A percentile compares a stretch with the other conserved stretches of the same genome.
Evolutionary conservation across 176 grass and related monocot genomes (phyloP).

Genomic region (Zoysia japonica): DNA sequence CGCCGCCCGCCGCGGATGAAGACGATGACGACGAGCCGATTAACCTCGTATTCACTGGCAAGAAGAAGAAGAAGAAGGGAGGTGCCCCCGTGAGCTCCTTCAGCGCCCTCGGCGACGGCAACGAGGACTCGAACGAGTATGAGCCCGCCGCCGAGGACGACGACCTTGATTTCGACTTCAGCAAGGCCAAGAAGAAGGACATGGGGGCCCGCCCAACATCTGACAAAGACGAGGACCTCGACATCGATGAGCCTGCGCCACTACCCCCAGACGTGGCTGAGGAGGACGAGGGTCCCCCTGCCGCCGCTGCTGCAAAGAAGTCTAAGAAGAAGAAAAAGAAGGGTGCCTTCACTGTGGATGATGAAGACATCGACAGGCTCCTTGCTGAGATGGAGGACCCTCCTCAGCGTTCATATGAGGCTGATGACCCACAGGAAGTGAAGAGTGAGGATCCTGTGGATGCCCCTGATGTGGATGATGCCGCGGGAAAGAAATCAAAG

Average conservation of each 20-base stretch:
- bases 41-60: slow-evolving; percentile 75
- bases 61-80: slow-evolving; percentile 91
- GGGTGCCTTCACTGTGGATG: slow-evolving; percentile 55
- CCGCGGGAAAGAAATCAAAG: slow-evolving; percentile 62
- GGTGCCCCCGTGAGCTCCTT: slow-evolving; percentile 33
- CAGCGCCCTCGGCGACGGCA: slow-evolving; percentile 60
- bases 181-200: slow-evolving; percentile 70
- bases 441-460: slow-evolving; percentile 23
- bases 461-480: slow-evolving; percentile 42
- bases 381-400: slow-evolving; percentile 49
- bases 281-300: slow-evolving; percentile 29
- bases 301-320: slow-evolving; percentile 46
- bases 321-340: slow-evolving; percentile 97
- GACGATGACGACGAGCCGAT: slow-evolving; percentile 60
- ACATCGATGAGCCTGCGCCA: slow-evolving; percentile 16
- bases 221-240: slow-evolving; percentile 26
- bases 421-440: slow-evolving; percentile 41
- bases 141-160: slow-evolving; percentile 37
- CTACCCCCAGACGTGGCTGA: background rate
- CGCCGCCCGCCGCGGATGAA: slow-evolving; percentile 21
- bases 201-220: slow-evolving; percentile 23
- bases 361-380: slow-evolving; percentile 69
- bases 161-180: slow-evolving; percentile 61
- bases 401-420: slow-evolving; percentile 32
- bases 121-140: slow-evolving; percentile 51